Evolutionary conservation across 371 early-diverging fungal genomes (phyloP), one percentile per base, ranked within the genome.

Genomic region (Conidiobolus incongruus): DNA sequence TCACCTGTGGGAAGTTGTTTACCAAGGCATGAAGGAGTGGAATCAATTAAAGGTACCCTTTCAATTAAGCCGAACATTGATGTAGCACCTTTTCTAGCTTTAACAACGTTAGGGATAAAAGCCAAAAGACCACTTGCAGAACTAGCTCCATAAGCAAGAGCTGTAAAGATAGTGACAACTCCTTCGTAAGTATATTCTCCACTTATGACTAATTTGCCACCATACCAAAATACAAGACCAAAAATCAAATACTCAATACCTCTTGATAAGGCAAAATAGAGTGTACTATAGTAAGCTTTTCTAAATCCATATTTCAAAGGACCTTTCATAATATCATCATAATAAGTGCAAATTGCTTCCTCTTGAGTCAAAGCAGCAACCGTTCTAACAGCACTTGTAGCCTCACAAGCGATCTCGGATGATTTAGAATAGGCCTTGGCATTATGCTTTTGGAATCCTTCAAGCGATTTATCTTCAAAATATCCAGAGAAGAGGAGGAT

Each of bases 301-400:
- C 56, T 52, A 37, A 64, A 46, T 23, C 72, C 71, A 19, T 60
- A 52, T 6, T 49, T 52, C 48, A 80, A 70, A n/a, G 85, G 85
- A 21, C 47, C 65, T 0, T 61, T 59, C 33, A 75, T 66, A 38
- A 63, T 65, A 11, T 52, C 49, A 19, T 48, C 44, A 40, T 75
- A 85, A 42, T 56, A 51, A 20, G 35, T 47, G 47, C 68, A 63
- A 40, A 85, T 71, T 31, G 65, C 54, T 20, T 39, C 37, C 52
- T 94, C 87, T 47, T 78, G 75, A 26, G 79, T 78, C 16, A 94
- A 62, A 1, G 81, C 65, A 30, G 74, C 71, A 15, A 94, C 86
- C 0, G 92, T 91, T 26, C 87, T 70, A 35, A 94, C 75, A 51
- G 75, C 71, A 39, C 67, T 66, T 43, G 89, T 73, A n/a, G 84